Evolutionary conservation across 2,329 filamentous ascomycete species (phyloP).

Genomic region (Alternaria angustiovoidea): DNA sequence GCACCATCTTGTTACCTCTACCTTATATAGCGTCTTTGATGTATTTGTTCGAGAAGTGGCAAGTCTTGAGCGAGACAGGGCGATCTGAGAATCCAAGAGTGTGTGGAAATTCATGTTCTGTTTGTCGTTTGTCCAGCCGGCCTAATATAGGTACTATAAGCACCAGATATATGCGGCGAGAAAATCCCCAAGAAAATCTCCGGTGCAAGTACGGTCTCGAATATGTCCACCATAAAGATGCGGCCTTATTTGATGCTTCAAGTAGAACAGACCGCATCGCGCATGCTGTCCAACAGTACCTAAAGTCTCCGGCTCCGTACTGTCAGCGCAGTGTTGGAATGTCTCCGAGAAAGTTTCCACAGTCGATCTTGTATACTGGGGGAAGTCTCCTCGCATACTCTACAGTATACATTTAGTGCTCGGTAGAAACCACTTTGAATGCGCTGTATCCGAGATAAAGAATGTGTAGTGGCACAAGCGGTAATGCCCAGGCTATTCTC

Average conservation of each 20-base stretch:
- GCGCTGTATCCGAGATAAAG: background rate
- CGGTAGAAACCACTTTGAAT: background rate
- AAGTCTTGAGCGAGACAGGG: background rate
- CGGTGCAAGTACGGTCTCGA: background rate
- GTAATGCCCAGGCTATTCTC: background rate
- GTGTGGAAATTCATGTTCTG: background rate
- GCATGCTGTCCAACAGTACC: background rate
- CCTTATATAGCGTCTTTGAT: background rate
- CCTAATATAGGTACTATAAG: background rate
- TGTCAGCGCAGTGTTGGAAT: background rate
- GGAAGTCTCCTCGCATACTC: too few species aligned
- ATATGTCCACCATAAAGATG: background rate
- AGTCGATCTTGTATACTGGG: background rate
- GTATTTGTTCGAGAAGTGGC: background rate
- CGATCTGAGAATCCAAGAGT: background rate
- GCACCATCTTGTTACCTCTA: conserved; percentile 2
- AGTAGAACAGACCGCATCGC: background rate
- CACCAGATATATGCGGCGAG: background rate
- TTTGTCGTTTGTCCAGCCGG: background rate
- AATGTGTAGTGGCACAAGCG: background rate
- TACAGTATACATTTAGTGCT: background rate
- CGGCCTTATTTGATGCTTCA: background rate
- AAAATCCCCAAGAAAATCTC: background rate
- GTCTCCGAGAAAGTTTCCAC: conserved; percentile 3
- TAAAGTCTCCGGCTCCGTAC: background rate